Evolutionary conservation across 108 stramenopile genomes (phyloP), one percentile per base, ranked within the genome.

Genomic region (Mediolabrus comicus): DNA sequence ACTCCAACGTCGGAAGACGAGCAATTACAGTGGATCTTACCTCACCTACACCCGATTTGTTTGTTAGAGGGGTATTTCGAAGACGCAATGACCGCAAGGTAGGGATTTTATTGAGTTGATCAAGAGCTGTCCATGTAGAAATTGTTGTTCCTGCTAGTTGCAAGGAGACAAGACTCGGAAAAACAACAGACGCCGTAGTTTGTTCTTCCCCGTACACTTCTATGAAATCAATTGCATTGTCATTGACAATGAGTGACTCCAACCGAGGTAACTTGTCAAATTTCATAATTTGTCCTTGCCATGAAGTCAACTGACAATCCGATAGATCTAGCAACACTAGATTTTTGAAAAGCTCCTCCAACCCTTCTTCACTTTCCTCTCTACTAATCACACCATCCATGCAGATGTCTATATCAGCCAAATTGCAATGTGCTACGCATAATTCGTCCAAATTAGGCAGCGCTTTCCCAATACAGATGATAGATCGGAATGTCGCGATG

Each of bases 381-480:
- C 26, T 35, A 41, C 0, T 22, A 8, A 33, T 24, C 12, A 4
- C 38, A 34, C 61, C 16, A 6, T 17, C 57, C n/a, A 46, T 58
- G 49, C 22, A 60, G 28, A 34, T 19, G 32, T 59, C 36, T 30
- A 92, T 62, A 79, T 90, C 92, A 25, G 84, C 82, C 11, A 96
- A 51, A 41, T 85, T 58, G 24, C 75, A 78, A 59, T 82, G 63
- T 7, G 95, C 92, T 7, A 92, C 65, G 62, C 87, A 96, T 27
- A 96, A 71, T 61, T 90, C 87, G 67, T 89, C 72, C 39, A 96
- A 41, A 46, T 84, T 71, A 2, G 95, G 95, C 69, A 94, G 82
- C 12, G 85, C 53, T 27, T 65, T 39, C 12, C 64, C 84, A 9
- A 96, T 62, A 7, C 67, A 54, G 33, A 57, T 53, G 14, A 88